Conservation (phyloP, 2,329 filamentous ascomycete species). For the Cyanodermella asteris region DNA sequence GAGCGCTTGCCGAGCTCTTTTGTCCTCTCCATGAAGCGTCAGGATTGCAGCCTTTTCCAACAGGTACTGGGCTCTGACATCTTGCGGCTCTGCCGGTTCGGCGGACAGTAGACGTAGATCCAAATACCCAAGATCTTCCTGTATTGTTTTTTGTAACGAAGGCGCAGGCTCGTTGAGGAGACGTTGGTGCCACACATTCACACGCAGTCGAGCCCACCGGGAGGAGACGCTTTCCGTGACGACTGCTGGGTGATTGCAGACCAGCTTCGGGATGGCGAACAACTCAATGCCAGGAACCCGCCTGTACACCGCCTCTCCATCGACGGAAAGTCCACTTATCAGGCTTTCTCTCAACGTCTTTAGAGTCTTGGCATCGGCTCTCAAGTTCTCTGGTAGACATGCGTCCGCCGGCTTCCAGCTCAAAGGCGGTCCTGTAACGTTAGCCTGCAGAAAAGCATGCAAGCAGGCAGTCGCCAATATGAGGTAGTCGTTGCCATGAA, state of each 20-base stretch:
- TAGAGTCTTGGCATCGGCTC: slow-evolving; percentile 17
- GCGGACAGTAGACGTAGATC: slow-evolving; percentile 19
- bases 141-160: slow-evolving; percentile 37
- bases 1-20: slow-evolving; percentile 49
- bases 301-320: slow-evolving; percentile 71
- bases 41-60: slow-evolving; percentile 67
- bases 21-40: slow-evolving; percentile 64
- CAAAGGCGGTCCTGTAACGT: slow-evolving; percentile 72
- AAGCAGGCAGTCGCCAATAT: slow-evolving; percentile 47
- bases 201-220: slow-evolving; percentile 45
- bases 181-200: slow-evolving; percentile 52
- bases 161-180: slow-evolving; percentile 41
- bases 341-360: slow-evolving; percentile 33
- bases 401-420: slow-evolving; percentile 28
- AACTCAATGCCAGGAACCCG: slow-evolving; percentile 69
- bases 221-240: slow-evolving; percentile 21
- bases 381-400: slow-evolving; percentile 22
- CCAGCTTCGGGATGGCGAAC: slow-evolving; percentile 50
- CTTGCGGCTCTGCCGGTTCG: slow-evolving; percentile 13
- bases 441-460: slow-evolving; percentile 63
- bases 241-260: slow-evolving; percentile 28
- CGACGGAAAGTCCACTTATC: slow-evolving; percentile 48
- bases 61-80: slow-evolving; percentile 37
- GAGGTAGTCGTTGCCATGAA: slow-evolving; percentile 20
- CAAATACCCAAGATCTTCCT: slow-evolving; percentile 31